Evolutionary conservation across 306 rosid genomes (phyloP).

Genomic region (Vigna reflexopilosa): DNA sequence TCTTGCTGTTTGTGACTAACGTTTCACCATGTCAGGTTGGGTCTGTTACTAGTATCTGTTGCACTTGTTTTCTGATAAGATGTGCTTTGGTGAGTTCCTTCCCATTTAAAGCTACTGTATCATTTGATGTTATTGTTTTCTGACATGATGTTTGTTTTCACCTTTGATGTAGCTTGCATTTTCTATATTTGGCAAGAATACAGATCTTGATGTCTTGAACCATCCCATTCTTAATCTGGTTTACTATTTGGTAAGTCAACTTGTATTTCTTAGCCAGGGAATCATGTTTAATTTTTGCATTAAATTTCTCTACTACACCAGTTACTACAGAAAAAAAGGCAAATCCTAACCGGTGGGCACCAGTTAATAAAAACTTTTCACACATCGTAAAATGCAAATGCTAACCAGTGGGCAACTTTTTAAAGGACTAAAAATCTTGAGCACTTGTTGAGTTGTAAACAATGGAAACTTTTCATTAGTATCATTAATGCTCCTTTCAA

Average conservation of each 20-base stretch:
- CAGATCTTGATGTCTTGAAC: slow-evolving; percentile 62
- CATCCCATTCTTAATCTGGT: slow-evolving; percentile 72
- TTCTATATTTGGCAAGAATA: slow-evolving; percentile 59
- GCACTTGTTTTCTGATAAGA: slow-evolving; percentile 79
- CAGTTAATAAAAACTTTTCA: too few species aligned
- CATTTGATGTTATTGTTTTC: slow-evolving; percentile 19
- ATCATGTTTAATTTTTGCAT: slow-evolving; percentile 12
- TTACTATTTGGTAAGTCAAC: slow-evolving; percentile 68
- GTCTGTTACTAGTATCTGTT: slow-evolving; percentile 72
- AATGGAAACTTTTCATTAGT: too few species aligned
- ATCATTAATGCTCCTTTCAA: too few species aligned
- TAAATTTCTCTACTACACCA: neutral
- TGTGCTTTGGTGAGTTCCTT: slow-evolving; percentile 70
- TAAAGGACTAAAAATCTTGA: too few species aligned
- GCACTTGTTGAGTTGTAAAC: too few species aligned
- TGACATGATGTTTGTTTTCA: slow-evolving; percentile 38
- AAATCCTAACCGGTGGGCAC: too few species aligned
- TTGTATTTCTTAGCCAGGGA: neutral
- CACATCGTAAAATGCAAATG: too few species aligned
- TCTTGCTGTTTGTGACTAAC: slow-evolving; percentile 29
- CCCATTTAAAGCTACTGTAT: slow-evolving; percentile 5
- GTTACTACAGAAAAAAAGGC: neutral
- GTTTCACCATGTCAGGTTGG: slow-evolving; percentile 66
- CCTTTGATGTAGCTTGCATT: slow-evolving; percentile 59
- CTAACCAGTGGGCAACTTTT: too few species aligned